These are phyloP conservation scores for Venturia aucupariae DNA, from an alignment of 2,329 filamentous ascomycete species.

Conservation along the genomic window DNA sequence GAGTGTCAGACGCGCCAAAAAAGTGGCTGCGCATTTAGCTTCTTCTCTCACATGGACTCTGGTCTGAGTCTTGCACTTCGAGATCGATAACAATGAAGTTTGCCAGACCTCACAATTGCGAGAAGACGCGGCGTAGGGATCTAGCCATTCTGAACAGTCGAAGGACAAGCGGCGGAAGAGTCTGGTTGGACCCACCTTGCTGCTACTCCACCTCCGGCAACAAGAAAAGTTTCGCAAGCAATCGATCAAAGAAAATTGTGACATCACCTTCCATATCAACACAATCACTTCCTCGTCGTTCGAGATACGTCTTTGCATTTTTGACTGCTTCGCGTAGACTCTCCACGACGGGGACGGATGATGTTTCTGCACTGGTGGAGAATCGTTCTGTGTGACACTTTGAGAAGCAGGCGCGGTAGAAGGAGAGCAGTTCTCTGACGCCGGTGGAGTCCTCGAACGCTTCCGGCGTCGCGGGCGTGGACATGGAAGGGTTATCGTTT, in stretches of 20 bases:
- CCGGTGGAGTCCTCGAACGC: constrained; percentile 21
- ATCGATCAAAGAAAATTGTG: constrained; percentile 29
- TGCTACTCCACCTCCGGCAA: not conserved
- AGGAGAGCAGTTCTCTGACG: constrained; percentile 23
- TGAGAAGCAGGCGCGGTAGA: constrained; percentile 27
- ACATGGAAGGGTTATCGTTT: not conserved
- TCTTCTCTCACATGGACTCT: too few relatives aligned
- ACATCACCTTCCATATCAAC: constrained; percentile 22
- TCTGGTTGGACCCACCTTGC: not conserved
- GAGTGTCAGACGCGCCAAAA: too few relatives aligned
- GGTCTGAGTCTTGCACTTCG: too few relatives aligned
- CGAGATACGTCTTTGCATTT: constrained; percentile 20
- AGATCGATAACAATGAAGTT: too few relatives aligned
- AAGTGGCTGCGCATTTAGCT: too few relatives aligned
- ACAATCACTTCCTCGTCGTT: constrained; percentile 17
- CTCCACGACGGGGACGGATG: not conserved
- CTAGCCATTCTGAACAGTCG: too few relatives aligned
- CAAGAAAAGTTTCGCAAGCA: constrained; percentile 27
- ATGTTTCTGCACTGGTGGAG: not conserved
- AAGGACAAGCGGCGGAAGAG: too few relatives aligned
- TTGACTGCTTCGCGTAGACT: constrained; percentile 17
- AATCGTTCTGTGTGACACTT: constrained; percentile 25
- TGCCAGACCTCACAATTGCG: too few relatives aligned
- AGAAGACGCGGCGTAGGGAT: too few relatives aligned
- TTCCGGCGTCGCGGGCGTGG: not conserved